Conservation (phyloP, 441 rosid species). For the Brassica balearica region DNA sequence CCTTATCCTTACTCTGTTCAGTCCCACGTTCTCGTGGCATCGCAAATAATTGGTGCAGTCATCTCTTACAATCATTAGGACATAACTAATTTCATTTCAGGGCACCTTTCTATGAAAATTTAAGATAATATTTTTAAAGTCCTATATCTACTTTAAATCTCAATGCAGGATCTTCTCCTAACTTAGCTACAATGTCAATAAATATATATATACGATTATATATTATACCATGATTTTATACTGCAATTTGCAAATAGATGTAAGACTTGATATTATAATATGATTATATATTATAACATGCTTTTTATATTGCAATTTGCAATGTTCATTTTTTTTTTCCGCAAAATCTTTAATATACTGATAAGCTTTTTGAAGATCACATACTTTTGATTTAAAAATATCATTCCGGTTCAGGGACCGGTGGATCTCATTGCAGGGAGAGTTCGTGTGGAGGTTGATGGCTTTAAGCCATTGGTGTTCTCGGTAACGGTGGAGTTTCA, state of each 20-base stretch:
- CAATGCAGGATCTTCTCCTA: background rate
- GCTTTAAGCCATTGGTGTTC: too few relatives aligned
- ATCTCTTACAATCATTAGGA: conserved; percentile 34
- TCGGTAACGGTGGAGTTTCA: too few relatives aligned
- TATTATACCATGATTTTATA: background rate
- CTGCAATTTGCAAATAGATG: background rate
- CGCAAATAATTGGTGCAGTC: conserved; percentile 44
- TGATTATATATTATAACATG: background rate
- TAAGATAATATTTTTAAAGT: background rate
- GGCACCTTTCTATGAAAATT: conserved; percentile 1
- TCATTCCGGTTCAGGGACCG: too few relatives aligned
- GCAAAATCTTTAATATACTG: too few relatives aligned
- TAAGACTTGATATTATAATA: background rate
- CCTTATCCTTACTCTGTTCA: conserved; percentile 41
- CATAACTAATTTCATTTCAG: conserved; percentile 13
- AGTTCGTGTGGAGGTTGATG: too few relatives aligned
- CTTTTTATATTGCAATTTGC: background rate
- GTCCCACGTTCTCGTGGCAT: conserved; percentile 38
- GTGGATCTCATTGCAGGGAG: too few relatives aligned
- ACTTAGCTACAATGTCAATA: background rate
- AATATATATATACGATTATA: background rate
- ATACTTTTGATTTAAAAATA: too few relatives aligned
- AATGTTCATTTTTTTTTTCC: background rate
- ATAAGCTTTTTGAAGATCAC: too few relatives aligned
- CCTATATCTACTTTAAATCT: background rate